Conservation (phyloP, 176 grass and related monocot species). For the Zea mays region Zm-B73-REFERENCE-NAM-5.0 NC_050097.1:72646501-72647000, state of each 20-base stretch:
- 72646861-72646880: slow-evolving; percentile 89
- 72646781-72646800: slow-evolving; percentile 12
- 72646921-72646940: slow-evolving; percentile 89
- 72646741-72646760: not conserved
- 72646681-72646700: not conserved
- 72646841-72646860: slow-evolving; percentile 67
- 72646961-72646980: slow-evolving; percentile 76
- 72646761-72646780: not conserved
- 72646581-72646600: not conserved
- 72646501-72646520: not conserved
- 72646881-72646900: slow-evolving; percentile 89
- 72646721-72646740: slow-evolving; percentile 5
- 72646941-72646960: slow-evolving; percentile 88
- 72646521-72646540: not conserved
- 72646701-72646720: not conserved
- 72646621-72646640: not conserved
- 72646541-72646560: not conserved
- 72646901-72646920: slow-evolving; percentile 94
- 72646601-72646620: slow-evolving; percentile 4
- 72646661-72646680: not conserved
- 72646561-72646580: slow-evolving; percentile 13
- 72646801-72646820: slow-evolving; percentile 23
- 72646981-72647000: slow-evolving; percentile 22
- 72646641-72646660: not conserved
- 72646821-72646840: slow-evolving; percentile 19